Base-by-base conservation (phyloP, 768 basidiomycete genomes). In the Leccinum rimulosum region DNA sequence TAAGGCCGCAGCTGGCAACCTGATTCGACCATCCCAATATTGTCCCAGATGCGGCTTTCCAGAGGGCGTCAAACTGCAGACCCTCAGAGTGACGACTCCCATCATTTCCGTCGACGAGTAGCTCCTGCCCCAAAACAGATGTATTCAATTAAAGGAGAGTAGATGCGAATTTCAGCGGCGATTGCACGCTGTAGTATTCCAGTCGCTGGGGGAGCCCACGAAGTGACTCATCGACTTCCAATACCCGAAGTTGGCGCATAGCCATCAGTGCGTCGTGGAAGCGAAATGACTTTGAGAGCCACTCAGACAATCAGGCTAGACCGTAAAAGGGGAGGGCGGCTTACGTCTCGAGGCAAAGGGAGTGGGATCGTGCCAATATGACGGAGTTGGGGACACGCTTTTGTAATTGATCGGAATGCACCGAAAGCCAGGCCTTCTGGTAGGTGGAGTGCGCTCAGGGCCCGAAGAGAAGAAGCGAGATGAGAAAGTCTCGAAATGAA, bases 361-460 rank as follows among this genome's bases (percentile, higher is more conserved):
- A 73, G 60, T 60, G 73, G 68, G 35, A 80, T 67, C 12, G 76
- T 65, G 59, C 79, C 79, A 38, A 80, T 58, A 64, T 78, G 66
- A 58, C 68, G 74, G 61, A 80, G 67, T 47, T 67, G 59, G 8
- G 76, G 67, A 36, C 73, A 74, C 55, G 72, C 60, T 58, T 61
- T 66, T 55, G 76, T 68, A 58, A 77, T 68, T 63, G 70, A 70
- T 56, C 68, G 66, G 50, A 77, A 56, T 35, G 64, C 64, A 52
- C 73, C 70, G 17, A 68, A 58, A 17, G 70, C 56, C 28, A 75
- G 52, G 22, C 61, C 60, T 59, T 78, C 76, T 50, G 74, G 72
- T 27, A 78, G 60, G 59, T 73, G 69, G 56, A 74, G 61, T 56
- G 79, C 61, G 58, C 65, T 71, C 56, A 80, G 62, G 61, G 74